phyloP scores from a whole-genome alignment of 2,329 filamentous ascomycete species.

The Diplocarpon rosae region DNA sequence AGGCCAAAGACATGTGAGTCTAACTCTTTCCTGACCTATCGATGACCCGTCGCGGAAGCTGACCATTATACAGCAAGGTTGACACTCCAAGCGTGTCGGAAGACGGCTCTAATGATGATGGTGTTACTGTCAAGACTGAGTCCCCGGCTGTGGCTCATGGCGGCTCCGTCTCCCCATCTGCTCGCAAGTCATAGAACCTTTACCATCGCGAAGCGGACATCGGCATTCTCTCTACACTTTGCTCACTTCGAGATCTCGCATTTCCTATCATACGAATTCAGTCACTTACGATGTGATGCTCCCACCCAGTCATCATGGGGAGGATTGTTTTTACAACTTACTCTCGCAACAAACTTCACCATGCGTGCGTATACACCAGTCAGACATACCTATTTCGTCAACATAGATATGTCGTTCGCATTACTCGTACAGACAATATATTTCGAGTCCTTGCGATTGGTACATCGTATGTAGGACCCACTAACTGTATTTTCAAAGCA shows the following conservation, averaged over 20 bases:
- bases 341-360: constrained; percentile 9
- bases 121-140: constrained; percentile 24
- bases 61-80: constrained; percentile 11
- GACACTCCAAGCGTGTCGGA: constrained; percentile 26
- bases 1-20: constrained; percentile 22
- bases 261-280: constrained; percentile 10
- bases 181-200: constrained; percentile 21
- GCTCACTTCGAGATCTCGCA: constrained; percentile 6
- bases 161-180: constrained; percentile 22
- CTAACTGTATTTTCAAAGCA: constrained; percentile 19
- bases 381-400: constrained; percentile 23
- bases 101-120: constrained; percentile 26
- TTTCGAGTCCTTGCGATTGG: constrained; percentile 22
- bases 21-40: background rate
- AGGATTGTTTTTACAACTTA: constrained; percentile 18
- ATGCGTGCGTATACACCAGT: constrained; percentile 20
- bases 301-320: constrained; percentile 13
- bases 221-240: constrained; percentile 3
- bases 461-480: constrained; percentile 16
- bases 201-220: background rate
- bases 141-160: constrained; percentile 23
- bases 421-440: constrained; percentile 22
- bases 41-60: background rate
- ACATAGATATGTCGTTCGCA: constrained; percentile 19
- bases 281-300: constrained; percentile 11